These are phyloP conservation scores for Talaromyces marneffei DNA, from an alignment of 2,329 filamentous ascomycete species.

Conservation along the genomic window DNA sequence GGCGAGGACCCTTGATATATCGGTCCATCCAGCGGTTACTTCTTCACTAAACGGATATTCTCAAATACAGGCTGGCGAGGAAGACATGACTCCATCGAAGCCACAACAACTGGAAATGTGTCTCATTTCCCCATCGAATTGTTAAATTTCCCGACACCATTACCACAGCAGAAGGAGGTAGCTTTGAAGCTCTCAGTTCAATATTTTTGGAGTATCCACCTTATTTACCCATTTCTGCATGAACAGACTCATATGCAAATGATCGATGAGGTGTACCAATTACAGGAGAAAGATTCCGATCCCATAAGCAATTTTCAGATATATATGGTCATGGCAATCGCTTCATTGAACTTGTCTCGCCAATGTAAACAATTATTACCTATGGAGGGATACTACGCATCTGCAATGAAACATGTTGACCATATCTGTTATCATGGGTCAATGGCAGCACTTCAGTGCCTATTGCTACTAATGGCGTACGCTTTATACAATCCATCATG, in stretches of 20 bases:
- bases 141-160: constrained; percentile 25
- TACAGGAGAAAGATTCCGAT: constrained; percentile 16
- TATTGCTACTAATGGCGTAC: constrained; percentile 42
- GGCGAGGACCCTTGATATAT: constrained; percentile 48
- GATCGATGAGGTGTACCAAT: constrained; percentile 33
- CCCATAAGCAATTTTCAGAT: constrained; percentile 43
- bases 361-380: constrained; percentile 42
- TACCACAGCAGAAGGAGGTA: constrained; percentile 30
- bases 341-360: constrained; percentile 42
- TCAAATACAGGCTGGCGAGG: constrained; percentile 30
- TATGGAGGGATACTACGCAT: constrained; percentile 46
- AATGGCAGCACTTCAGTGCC: constrained; percentile 45
- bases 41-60: constrained; percentile 48
- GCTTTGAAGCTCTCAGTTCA: constrained; percentile 40
- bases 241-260: constrained; percentile 36
- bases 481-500: constrained; percentile 48
- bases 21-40: constrained; percentile 52
- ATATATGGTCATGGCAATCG: constrained; percentile 51
- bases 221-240: constrained; percentile 48
- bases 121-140: constrained; percentile 23
- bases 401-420: constrained; percentile 46
- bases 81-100: constrained; percentile 7
- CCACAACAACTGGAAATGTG: constrained; percentile 13
- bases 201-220: constrained; percentile 47
- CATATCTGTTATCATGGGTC: constrained; percentile 46